Evolutionary conservation across 352 stramenopile species (phyloP).

Genomic region (Stramenopiles sp.): DNA sequence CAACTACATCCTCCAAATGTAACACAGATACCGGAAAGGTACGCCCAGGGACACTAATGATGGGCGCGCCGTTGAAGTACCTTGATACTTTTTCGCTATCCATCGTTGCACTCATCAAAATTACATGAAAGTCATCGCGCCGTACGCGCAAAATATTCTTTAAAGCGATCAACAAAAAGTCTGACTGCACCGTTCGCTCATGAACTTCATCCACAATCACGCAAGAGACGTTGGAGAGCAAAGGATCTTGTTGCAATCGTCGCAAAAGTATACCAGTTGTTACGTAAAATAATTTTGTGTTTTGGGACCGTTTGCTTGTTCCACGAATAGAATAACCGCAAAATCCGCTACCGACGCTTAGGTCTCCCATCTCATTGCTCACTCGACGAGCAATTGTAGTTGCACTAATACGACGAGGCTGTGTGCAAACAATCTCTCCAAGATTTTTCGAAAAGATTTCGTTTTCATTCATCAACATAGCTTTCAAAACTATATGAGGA

Average conservation of each 20-base stretch:
- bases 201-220: slow-evolving; percentile 88
- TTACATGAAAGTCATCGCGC: slow-evolving; percentile 56
- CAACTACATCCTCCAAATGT: slow-evolving; percentile 21
- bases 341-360: slow-evolving; percentile 29
- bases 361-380: slow-evolving; percentile 44
- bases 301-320: slow-evolving; percentile 45
- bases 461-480: slow-evolving; percentile 36
- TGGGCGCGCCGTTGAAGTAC: slow-evolving; percentile 64
- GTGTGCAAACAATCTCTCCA: slow-evolving; percentile 60
- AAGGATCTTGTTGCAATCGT: slow-evolving; percentile 43
- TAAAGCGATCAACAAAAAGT: slow-evolving; percentile 84
- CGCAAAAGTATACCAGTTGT: slow-evolving; percentile 70
- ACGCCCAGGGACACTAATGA: slow-evolving; percentile 28
- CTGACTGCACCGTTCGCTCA: slow-evolving; percentile 78
- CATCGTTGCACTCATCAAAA: slow-evolving; percentile 88
- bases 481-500: slow-evolving; percentile 70
- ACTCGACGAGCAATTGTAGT: slow-evolving; percentile 66
- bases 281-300: slow-evolving; percentile 83
- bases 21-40: slow-evolving; percentile 25
- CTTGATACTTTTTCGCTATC: slow-evolving; percentile 68
- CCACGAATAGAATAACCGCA: slow-evolving; percentile 75
- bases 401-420: slow-evolving; percentile 70
- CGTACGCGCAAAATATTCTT: slow-evolving; percentile 50
- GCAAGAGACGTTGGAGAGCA: slow-evolving; percentile 44
- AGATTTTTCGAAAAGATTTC: slow-evolving; percentile 37